Percentiles rank a stretch among this genome's conserved stretches.
Evolutionary conservation across 345 rosid genomes (phyloP).

Genomic region (Geranium brycei): DNA sequence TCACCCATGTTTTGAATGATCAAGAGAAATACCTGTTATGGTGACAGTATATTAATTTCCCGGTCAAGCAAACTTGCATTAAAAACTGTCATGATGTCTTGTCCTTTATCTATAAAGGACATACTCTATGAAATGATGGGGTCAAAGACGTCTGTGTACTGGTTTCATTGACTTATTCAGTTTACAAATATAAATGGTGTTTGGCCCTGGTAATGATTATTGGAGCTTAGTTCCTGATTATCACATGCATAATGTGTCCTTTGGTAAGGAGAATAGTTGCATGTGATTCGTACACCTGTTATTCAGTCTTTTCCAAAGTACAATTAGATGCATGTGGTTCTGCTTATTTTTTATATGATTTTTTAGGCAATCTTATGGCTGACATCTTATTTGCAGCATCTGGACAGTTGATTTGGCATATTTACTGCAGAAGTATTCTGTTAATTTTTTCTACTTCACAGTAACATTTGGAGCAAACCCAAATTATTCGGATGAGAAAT

Average conservation of each 20-base stretch:
- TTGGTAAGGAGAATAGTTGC: not conserved
- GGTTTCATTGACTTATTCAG: not conserved
- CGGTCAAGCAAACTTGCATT: not conserved
- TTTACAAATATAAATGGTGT: not conserved
- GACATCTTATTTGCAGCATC: conserved; percentile 43
- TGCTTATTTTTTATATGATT: not conserved
- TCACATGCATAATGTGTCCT: conserved; percentile 1
- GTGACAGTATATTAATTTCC: not conserved
- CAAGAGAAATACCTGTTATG: too few relatives aligned
- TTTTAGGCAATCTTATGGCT: conserved; percentile 8
- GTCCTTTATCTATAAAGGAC: too few relatives aligned
- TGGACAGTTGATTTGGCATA: conserved; percentile 93
- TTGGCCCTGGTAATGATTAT: not conserved
- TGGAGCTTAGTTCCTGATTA: conserved; percentile 3
- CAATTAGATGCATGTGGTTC: not conserved
- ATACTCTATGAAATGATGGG: not conserved
- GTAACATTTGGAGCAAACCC: conserved; percentile 90
- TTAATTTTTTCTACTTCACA: conserved; percentile 73
- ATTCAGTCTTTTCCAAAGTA: not conserved
- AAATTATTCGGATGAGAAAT: conserved; percentile 61
- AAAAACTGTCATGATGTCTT: not conserved
- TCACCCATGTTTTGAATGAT: not conserved
- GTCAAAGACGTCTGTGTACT: not conserved
- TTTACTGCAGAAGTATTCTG: conserved; percentile 57
- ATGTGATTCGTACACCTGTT: not conserved